Evolutionary conservation across 768 basidiomycete genomes (phyloP).

Genomic region (Trametes cinnabarina): DNA sequence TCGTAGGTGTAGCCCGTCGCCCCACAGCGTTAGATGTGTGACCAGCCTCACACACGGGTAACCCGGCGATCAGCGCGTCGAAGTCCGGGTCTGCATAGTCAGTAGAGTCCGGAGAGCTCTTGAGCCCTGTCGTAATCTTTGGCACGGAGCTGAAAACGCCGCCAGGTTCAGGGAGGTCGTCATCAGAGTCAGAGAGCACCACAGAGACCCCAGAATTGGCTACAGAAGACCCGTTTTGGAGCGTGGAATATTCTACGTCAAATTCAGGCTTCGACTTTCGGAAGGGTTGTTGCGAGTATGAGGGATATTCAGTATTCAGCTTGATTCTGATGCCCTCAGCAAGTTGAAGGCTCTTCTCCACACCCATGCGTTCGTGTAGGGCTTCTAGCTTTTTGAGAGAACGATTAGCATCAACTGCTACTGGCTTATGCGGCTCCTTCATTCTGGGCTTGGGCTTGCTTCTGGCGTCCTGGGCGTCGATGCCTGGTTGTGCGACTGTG

Average conservation of each 20-base stretch:
- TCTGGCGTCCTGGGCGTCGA: too few species aligned
- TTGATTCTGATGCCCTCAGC: conserved; percentile 46
- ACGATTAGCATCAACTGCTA: conserved; percentile 23
- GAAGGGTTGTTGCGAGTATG: background rate
- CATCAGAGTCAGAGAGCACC: conserved; percentile 30
- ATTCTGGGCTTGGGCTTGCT: conserved; percentile 20
- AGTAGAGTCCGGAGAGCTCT: conserved; percentile 25
- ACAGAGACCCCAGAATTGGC: background rate
- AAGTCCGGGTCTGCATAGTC: conserved; percentile 44
- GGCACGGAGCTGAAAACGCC: conserved; percentile 33
- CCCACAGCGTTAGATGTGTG: background rate
- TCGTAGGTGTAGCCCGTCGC: too few species aligned
- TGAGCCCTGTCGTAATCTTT: conserved; percentile 17
- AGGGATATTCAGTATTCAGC: conserved; percentile 27
- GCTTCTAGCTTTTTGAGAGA: conserved; percentile 42
- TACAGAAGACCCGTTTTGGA: conserved; percentile 20
- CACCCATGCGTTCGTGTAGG: conserved; percentile 43
- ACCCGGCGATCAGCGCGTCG: conserved; percentile 41
- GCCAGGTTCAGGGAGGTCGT: conserved; percentile 34
- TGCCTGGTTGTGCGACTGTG: background rate
- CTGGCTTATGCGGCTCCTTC: conserved; percentile 19
- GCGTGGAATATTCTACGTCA: conserved; percentile 47
- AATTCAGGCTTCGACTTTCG: conserved; percentile 39
- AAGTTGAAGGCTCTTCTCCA: conserved; percentile 32
- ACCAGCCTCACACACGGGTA: conserved; percentile 14